Evolutionary conservation across 1,284 basidiomycete genomes (phyloP).

Genomic region (Trichosporon sp.): DNA sequence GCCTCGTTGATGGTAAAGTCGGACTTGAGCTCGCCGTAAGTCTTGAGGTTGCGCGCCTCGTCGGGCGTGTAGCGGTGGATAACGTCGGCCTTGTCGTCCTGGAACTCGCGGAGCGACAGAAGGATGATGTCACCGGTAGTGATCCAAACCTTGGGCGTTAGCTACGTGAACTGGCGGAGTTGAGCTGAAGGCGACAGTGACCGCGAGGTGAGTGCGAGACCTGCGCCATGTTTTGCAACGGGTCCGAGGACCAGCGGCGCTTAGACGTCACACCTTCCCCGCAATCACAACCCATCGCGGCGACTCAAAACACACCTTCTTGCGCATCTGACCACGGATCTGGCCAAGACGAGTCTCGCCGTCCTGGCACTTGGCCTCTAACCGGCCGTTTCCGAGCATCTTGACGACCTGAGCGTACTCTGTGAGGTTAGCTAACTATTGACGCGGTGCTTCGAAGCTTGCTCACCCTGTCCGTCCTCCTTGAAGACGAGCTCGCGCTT

Average conservation of each 20-base stretch:
- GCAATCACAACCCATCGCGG: not conserved
- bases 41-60: conserved; percentile 74
- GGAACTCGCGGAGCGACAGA: conserved; percentile 95
- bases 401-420: conserved; percentile 98
- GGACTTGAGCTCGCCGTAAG: conserved; percentile 94
- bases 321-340: conserved; percentile 98
- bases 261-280: not conserved
- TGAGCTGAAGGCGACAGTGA: not conserved
- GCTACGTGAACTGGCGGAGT: not conserved
- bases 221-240: not conserved
- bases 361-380: conserved; percentile 97
- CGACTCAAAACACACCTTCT: conserved; percentile 68
- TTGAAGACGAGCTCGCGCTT: conserved; percentile 99
- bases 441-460: too few relatives aligned
- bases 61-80: conserved; percentile 99
- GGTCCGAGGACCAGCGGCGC: not conserved
- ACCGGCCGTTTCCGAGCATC: conserved; percentile 97
- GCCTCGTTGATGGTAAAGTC: conserved; percentile 99
- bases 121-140: conserved; percentile 97
- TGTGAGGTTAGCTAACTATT: conserved; percentile 24
- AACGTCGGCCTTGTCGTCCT: conserved; percentile 98
- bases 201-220: not conserved
- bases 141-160: conserved; percentile 86
- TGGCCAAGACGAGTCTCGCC: conserved; percentile 97
- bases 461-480: conserved; percentile 84